Conservation (phyloP, 441 rosid genomes). For the Arabidopsis lyrata region DNA sequence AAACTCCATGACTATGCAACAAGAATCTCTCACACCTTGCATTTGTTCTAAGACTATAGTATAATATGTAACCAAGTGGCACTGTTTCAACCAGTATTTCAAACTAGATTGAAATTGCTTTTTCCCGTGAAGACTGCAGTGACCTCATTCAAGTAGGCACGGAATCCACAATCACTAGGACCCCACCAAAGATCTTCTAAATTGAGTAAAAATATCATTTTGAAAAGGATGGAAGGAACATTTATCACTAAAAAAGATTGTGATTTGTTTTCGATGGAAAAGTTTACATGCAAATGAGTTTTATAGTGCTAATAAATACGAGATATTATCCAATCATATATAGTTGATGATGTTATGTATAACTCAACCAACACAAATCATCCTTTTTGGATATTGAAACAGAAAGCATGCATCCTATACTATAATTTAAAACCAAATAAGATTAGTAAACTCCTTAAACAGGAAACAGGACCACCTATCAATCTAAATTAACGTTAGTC, state of each 20-base stretch:
- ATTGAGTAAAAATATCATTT: constrained; percentile 8
- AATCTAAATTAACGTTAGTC: not conserved
- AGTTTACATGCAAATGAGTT: constrained; percentile 19
- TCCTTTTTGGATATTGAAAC: constrained; percentile 20
- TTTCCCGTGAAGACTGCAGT: constrained; percentile 47
- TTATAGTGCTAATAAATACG: not conserved
- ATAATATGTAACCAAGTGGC: constrained; percentile 42
- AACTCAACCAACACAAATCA: constrained; percentile 27
- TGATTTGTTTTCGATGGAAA: constrained; percentile 3
- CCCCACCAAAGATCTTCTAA: constrained; percentile 38
- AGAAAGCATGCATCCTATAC: constrained; percentile 15
- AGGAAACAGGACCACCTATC: constrained; percentile 4
- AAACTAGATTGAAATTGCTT: constrained; percentile 36
- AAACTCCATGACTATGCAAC: constrained; percentile 28
- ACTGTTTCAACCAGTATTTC: constrained; percentile 21
- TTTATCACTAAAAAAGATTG: not conserved
- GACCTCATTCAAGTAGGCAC: constrained; percentile 42
- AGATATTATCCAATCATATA: constrained; percentile 13
- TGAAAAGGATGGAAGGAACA: constrained; percentile 8
- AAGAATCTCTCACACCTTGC: constrained; percentile 18
- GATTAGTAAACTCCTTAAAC: constrained; percentile 6
- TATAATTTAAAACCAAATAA: not conserved
- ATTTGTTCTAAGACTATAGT: constrained; percentile 1
- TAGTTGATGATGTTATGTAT: not conserved
- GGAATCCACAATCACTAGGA: constrained; percentile 40